Evolutionary conservation across 345 rosid genomes (phyloP).

Genomic region (Gossypium bickii): DNA sequence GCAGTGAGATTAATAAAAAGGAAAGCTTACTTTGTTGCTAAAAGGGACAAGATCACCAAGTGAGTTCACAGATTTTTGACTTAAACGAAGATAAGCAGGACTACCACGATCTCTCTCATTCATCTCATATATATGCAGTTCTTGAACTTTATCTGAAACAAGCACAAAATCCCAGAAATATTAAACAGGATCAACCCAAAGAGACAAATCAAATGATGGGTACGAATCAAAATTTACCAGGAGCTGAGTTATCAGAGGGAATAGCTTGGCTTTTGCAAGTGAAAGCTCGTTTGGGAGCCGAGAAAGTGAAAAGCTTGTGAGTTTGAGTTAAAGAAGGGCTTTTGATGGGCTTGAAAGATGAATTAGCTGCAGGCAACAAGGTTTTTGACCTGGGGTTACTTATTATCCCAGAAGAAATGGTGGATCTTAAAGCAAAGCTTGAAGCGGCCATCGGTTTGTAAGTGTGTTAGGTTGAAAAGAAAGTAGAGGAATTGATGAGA

Average conservation of each 20-base stretch:
- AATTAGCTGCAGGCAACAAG: background rate
- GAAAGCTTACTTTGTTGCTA: slow-evolving; percentile 33
- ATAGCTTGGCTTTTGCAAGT: slow-evolving; percentile 43
- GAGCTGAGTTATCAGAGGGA: slow-evolving; percentile 27
- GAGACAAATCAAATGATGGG: background rate
- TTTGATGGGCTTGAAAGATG: slow-evolving; percentile 14
- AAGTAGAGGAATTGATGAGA: background rate
- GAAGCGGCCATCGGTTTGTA: background rate
- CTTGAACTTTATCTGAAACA: slow-evolving; percentile 35
- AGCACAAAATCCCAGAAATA: background rate
- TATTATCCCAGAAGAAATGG: slow-evolving; percentile 22
- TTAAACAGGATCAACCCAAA: background rate
- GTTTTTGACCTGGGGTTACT: slow-evolving; percentile 12
- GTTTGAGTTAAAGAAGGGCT: slow-evolving; percentile 16
- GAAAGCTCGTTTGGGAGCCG: slow-evolving; percentile 31
- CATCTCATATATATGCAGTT: slow-evolving; percentile 46
- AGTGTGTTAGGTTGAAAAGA: background rate
- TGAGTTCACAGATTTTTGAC: slow-evolving; percentile 33
- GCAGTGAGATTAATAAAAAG: background rate
- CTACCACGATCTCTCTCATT: slow-evolving; percentile 51
- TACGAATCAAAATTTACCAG: slow-evolving; percentile 24
- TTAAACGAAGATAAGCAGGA: slow-evolving; percentile 42
- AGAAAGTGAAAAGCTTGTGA: slow-evolving; percentile 7
- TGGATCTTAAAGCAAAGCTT: slow-evolving; percentile 12
- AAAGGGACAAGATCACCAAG: slow-evolving; percentile 53